phyloP scores from a whole-genome alignment of 495 filamentous ascomycete species.

The Neurospora sp. region DNA sequence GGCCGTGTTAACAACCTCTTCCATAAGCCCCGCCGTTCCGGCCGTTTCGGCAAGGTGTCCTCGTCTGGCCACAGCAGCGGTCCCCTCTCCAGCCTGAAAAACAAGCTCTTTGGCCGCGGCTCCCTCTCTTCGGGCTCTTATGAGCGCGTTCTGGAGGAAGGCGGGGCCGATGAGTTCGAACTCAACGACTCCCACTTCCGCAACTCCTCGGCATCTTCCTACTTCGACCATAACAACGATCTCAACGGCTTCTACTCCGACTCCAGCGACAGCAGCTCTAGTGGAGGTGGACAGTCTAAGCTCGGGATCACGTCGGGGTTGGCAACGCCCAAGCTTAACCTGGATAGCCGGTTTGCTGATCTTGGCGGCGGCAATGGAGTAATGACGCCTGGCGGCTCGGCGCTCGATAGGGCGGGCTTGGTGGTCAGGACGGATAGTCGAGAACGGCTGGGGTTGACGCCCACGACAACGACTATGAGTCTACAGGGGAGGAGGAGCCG shows the following conservation, averaged over 20 bases:
- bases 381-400: constrained; percentile 30
- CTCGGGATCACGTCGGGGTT: constrained; percentile 49
- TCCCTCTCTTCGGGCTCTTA: constrained; percentile 40
- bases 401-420: constrained; percentile 63
- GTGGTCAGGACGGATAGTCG: constrained; percentile 72
- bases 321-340: constrained; percentile 56
- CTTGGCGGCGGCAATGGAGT: constrained; percentile 35
- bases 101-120: constrained; percentile 46
- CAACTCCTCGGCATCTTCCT: constrained; percentile 16
- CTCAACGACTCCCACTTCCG: constrained; percentile 45
- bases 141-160: constrained; percentile 80
- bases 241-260: constrained; percentile 47
- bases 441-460: constrained; percentile 49
- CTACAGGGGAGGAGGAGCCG: constrained; percentile 47
- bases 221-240: constrained; percentile 36
- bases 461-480: constrained; percentile 29
- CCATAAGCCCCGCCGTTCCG: constrained; percentile 39
- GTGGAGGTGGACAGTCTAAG: constrained; percentile 7
- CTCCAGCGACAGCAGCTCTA: constrained; percentile 29
- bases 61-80: constrained; percentile 6
- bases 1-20: constrained; percentile 44
- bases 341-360: constrained; percentile 19
- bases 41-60: constrained; percentile 45
- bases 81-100: constrained; percentile 25
- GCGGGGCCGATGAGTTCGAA: constrained; percentile 57